Conservation (phyloP, 2,329 filamentous ascomycete species). For the Talaromyces sp. region DNA sequence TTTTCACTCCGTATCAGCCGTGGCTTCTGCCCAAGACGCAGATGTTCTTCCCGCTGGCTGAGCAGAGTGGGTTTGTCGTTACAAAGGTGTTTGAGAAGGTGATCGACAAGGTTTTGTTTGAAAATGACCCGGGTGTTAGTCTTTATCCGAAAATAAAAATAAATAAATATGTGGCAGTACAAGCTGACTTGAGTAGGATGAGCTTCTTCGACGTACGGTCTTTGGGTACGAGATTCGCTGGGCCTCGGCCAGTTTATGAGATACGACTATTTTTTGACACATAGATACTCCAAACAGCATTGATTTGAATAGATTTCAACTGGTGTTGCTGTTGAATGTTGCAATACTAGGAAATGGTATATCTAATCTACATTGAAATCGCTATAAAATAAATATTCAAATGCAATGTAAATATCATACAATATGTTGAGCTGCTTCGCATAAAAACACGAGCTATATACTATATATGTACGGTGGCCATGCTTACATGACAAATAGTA, state of each 20-base stretch:
- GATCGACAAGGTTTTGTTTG: conserved; percentile 84
- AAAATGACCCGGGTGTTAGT: conserved; percentile 71
- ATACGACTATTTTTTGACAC: not conserved
- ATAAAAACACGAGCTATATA: not conserved
- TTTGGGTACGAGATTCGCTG: conserved; percentile 71
- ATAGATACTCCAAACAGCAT: conserved; percentile 4
- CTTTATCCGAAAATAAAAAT: not conserved
- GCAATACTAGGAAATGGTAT: not conserved
- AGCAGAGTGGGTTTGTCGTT: conserved; percentile 66
- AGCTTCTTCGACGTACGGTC: conserved; percentile 73
- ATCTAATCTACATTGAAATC: not conserved
- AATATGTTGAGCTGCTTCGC: not conserved
- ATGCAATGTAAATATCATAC: not conserved
- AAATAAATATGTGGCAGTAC: not conserved
- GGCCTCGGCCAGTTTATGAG: conserved; percentile 35
- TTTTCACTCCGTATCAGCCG: conserved; percentile 90
- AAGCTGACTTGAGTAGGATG: conserved; percentile 49
- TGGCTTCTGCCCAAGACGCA: conserved; percentile 84
- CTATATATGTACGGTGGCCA: not conserved
- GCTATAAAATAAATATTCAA: not conserved
- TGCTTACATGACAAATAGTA: conserved; percentile 61
- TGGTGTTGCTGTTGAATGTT: not conserved
- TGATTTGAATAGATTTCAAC: not conserved
- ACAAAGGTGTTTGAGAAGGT: conserved; percentile 74
- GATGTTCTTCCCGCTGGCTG: conserved; percentile 75